Base-by-base conservation (phyloP, 192 early-diverging fungal genomes). In the Coemansia sp. region DNA sequence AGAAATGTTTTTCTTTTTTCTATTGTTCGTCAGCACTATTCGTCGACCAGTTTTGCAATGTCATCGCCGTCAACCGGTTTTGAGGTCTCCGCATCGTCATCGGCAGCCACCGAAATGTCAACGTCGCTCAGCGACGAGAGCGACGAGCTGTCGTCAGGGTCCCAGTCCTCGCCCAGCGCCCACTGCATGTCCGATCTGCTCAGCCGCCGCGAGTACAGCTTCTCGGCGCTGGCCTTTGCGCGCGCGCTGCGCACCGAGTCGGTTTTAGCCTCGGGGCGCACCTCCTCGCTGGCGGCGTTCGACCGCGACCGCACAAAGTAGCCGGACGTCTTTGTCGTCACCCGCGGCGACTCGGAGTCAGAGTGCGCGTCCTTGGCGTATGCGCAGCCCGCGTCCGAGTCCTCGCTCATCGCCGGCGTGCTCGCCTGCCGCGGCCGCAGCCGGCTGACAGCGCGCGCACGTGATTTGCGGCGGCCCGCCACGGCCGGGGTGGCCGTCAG, bases 121-220 rank as follows among this genome's bases (percentile, higher is more conserved):
- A 58, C 28, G 49, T 76, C 73, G 23, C 73, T 76, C 18, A 76
- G 60, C 38, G 61, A 64, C 44, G 62, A 71, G 22, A 71, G 28
- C 23, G 73, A 76, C 22, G 73, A 76, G 56, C 57, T 64, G 51
- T 60, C 59, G 56, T 69, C 63, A 21, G 73, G 67, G 46, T 76
- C 73, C 73, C 73, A 76, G 60, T 65, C 73, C 56, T 76, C 73
- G 23, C 73, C 73, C 58, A 76, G 60, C 14, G 73, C 73, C 73
- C 73, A 76, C 56, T 69, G 73, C 73, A 76, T 76, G 49, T 76
- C 73, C 0, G 73, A 76, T 19, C 49, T 57, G 64, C 73, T 76
- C 45, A 76, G 64, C 18, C 73, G 48, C 6, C 73, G 62, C 53
- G 73, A 76, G 38, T 76, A 76, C 22, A 69, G 54, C 56, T 69